Evolutionary conservation across 306 rosid genomes (phyloP).

Genomic region (Vigna hirtella): DNA sequence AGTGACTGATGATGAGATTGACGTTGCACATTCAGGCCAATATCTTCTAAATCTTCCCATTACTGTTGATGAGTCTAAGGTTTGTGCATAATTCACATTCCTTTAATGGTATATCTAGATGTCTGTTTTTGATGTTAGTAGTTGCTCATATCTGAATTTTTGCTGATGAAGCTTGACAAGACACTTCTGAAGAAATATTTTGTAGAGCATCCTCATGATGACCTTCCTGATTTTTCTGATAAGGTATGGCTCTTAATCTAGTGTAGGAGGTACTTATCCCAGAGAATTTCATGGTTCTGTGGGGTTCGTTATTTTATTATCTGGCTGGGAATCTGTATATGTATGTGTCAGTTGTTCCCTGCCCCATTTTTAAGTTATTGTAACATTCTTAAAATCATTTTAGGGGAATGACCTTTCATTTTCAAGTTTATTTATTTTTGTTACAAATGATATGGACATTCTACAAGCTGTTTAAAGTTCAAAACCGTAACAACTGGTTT

Average conservation of each 20-base stretch:
- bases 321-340: background rate
- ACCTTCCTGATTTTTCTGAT: conserved; percentile 86
- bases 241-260: conserved; percentile 63
- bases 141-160: conserved; percentile 36
- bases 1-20: conserved; percentile 76
- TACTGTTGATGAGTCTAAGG: conserved; percentile 90
- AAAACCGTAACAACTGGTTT: background rate
- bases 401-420: conserved; percentile 10
- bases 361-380: background rate
- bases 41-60: conserved; percentile 97
- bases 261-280: conserved; percentile 12
- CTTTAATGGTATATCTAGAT: conserved; percentile 17
- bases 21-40: conserved; percentile 87
- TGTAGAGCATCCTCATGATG: conserved; percentile 58
- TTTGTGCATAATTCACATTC: conserved; percentile 45
- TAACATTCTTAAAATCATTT: conserved; percentile 24
- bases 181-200: conserved; percentile 78
- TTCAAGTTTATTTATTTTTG: background rate
- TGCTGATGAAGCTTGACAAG: conserved; percentile 82
- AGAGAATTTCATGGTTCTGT: conserved; percentile 25
- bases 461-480: background rate
- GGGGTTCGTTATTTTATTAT: conserved; percentile 4
- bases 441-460: background rate
- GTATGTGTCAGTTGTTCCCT: background rate
- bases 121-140: conserved; percentile 46